Percentiles rank a stretch among this genome's conserved stretches.
These are phyloP conservation scores for Leccinum pachyderme DNA, from an alignment of 1,284 basidiomycete species.

Conservation along the genomic window DNA sequence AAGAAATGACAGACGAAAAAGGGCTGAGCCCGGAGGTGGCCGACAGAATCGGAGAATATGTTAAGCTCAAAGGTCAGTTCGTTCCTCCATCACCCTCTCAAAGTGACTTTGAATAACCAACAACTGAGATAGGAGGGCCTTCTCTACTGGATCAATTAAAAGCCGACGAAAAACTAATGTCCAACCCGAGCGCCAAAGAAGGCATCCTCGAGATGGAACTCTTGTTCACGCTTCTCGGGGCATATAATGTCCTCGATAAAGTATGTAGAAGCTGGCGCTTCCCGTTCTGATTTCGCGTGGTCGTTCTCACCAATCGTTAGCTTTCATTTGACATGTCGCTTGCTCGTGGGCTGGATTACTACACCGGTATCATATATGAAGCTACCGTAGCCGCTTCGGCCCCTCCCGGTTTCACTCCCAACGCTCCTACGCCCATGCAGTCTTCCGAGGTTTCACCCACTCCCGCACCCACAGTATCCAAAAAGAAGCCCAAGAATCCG, in stretches of 20 bases:
- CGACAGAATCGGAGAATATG: slow-evolving; percentile 96
- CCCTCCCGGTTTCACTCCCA: slow-evolving; percentile 72
- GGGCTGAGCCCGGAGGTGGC: slow-evolving; percentile 82
- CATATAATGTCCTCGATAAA: slow-evolving; percentile 81
- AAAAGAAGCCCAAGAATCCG: slow-evolving; percentile 56
- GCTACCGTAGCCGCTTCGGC: slow-evolving; percentile 92
- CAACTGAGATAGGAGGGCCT: slow-evolving; percentile 57
- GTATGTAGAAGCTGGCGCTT: slow-evolving; percentile 37
- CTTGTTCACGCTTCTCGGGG: slow-evolving; percentile 81
- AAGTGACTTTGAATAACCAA: slow-evolving; percentile 1
- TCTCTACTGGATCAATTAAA: slow-evolving; percentile 78
- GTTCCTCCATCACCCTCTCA: background rate
- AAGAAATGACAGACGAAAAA: slow-evolving; percentile 97
- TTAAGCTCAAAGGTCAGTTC: slow-evolving; percentile 82
- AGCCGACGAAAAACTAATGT: slow-evolving; percentile 63
- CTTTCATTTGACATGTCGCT: slow-evolving; percentile 96
- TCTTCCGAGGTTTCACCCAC: slow-evolving; percentile 33
- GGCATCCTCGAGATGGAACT: slow-evolving; percentile 91
- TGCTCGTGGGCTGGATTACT: slow-evolving; percentile 96
- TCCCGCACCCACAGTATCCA: slow-evolving; percentile 33
- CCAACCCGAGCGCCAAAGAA: slow-evolving; percentile 75
- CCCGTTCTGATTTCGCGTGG: background rate
- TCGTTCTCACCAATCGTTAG: slow-evolving; percentile 38
- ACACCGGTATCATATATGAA: slow-evolving; percentile 99
- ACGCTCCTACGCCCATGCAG: slow-evolving; percentile 45